A percentile compares a stretch with the other conserved stretches of the same genome.
These are phyloP conservation scores for Sarocladium oryzae DNA, from an alignment of 2,329 filamentous ascomycete species.

Conservation along the genomic window DNA sequence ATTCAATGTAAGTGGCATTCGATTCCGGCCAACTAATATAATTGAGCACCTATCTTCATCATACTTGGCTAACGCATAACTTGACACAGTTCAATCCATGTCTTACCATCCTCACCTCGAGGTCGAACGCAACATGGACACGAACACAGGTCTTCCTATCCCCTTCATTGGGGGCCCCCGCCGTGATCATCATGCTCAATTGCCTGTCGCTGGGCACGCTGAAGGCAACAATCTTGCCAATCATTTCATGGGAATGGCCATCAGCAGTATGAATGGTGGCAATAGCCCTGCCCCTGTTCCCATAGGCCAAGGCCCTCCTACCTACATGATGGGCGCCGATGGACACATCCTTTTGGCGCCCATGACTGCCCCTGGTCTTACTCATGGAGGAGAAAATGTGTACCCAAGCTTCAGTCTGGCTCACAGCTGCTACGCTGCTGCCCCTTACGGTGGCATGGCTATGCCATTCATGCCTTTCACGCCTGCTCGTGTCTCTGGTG, in stretches of 20 bases:
- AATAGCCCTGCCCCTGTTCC: slow-evolving; percentile 22
- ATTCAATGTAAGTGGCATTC: not conserved
- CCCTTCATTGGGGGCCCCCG: slow-evolving; percentile 24
- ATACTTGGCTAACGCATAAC: too few species aligned
- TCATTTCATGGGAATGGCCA: slow-evolving; percentile 31
- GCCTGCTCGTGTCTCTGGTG: slow-evolving; percentile 39
- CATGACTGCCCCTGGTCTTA: slow-evolving; percentile 26
- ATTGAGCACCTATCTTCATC: too few species aligned
- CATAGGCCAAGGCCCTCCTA: slow-evolving; percentile 27
- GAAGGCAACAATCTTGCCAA: slow-evolving; percentile 26
- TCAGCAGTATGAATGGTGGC: slow-evolving; percentile 28
- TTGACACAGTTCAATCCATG: slow-evolving; percentile 20
- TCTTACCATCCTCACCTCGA: slow-evolving; percentile 27
- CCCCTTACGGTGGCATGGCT: slow-evolving; percentile 30
- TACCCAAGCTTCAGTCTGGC: slow-evolving; percentile 26
- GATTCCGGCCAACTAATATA: too few species aligned
- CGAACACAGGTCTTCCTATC: slow-evolving; percentile 22
- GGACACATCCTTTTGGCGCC: slow-evolving; percentile 32
- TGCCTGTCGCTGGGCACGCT: not conserved
- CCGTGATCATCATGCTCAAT: slow-evolving; percentile 23
- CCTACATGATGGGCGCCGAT: slow-evolving; percentile 32
- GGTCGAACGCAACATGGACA: slow-evolving; percentile 28
- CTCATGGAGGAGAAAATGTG: slow-evolving; percentile 27
- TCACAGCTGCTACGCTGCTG: slow-evolving; percentile 25
- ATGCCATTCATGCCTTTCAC: slow-evolving; percentile 43